These are phyloP conservation scores for Phytophthora capsici DNA, from an alignment of 352 stramenopile genomes.

Conservation along the genomic window DNA sequence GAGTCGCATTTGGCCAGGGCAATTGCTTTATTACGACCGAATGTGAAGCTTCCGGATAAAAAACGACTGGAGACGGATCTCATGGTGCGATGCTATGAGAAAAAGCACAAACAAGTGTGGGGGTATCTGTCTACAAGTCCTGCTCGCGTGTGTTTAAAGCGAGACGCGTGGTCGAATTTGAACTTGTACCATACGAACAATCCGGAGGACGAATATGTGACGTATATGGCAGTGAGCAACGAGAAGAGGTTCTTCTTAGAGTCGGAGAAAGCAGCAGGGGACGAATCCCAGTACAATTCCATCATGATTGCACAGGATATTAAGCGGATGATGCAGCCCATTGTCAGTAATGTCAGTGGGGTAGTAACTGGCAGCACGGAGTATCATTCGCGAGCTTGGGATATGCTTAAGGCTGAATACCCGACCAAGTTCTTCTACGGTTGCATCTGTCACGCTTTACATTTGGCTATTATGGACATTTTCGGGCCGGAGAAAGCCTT, in stretches of 20 bases:
- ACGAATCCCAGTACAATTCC: conserved; percentile 75
- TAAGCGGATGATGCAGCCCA: conserved; percentile 81
- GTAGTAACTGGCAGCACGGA: conserved; percentile 81
- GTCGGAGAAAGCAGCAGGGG: conserved; percentile 63
- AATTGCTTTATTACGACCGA: conserved; percentile 60
- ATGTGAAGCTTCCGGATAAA: conserved; percentile 71
- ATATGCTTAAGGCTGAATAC: conserved; percentile 85
- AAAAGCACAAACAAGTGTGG: conserved; percentile 89
- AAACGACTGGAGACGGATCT: conserved; percentile 73
- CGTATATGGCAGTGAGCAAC: conserved; percentile 81
- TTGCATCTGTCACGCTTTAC: conserved; percentile 81
- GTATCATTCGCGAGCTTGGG: conserved; percentile 77
- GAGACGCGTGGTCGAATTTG: conserved; percentile 80
- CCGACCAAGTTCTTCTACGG: conserved; percentile 90
- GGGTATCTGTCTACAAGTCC: conserved; percentile 65
- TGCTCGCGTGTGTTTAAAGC: conserved; percentile 74
- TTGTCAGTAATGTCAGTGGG: conserved; percentile 70
- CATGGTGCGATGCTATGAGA: conserved; percentile 78
- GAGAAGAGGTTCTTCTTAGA: conserved; percentile 86
- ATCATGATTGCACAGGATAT: conserved; percentile 87
- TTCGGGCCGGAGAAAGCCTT: conserved; percentile 75
- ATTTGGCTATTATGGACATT: conserved; percentile 85
- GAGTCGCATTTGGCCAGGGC: conserved; percentile 75
- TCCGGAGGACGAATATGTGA: conserved; percentile 72
- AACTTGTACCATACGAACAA: conserved; percentile 82